phyloP scores from a whole-genome alignment of 768 basidiomycete species.

The Mrakia gelida region DNA sequence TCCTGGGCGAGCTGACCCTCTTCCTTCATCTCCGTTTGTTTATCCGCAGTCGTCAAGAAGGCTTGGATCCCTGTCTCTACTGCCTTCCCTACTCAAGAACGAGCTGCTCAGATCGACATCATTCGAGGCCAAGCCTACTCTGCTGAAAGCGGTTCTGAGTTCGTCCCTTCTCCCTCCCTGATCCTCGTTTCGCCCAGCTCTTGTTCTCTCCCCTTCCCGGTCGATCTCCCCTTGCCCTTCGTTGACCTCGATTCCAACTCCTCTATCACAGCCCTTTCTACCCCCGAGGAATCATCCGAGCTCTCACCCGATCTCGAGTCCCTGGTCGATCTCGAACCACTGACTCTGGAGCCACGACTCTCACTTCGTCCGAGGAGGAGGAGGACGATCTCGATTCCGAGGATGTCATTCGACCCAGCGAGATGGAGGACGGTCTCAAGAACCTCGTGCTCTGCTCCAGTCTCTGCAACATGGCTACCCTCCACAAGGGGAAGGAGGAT shows the following conservation, averaged over 20 bases:
- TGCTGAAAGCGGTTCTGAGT: conserved; percentile 43
- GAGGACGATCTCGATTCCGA: conserved; percentile 39
- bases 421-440: conserved; percentile 38
- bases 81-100: conserved; percentile 38
- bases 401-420: conserved; percentile 35
- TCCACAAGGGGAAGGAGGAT: conserved; percentile 43
- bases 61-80: conserved; percentile 48
- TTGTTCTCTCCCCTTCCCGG: not conserved
- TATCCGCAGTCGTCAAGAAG: conserved; percentile 42
- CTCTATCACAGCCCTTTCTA: conserved; percentile 38
- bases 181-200: not conserved
- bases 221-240: not conserved
- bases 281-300: conserved; percentile 42
- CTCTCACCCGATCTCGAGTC: conserved; percentile 31
- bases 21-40: not conserved
- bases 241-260: not conserved
- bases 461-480: conserved; percentile 48
- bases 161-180: not conserved
- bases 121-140: conserved; percentile 40
- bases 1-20: not conserved
- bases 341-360: not conserved
- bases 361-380: conserved; percentile 25
- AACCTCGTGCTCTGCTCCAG: conserved; percentile 45
- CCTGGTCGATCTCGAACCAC: conserved; percentile 16
- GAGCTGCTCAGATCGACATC: conserved; percentile 36